Percentiles rank a stretch among this genome's conserved stretches.
phyloP scores from a whole-genome alignment of 1,284 basidiomycete genomes.

The Papiliotrema flavescens region DNA sequence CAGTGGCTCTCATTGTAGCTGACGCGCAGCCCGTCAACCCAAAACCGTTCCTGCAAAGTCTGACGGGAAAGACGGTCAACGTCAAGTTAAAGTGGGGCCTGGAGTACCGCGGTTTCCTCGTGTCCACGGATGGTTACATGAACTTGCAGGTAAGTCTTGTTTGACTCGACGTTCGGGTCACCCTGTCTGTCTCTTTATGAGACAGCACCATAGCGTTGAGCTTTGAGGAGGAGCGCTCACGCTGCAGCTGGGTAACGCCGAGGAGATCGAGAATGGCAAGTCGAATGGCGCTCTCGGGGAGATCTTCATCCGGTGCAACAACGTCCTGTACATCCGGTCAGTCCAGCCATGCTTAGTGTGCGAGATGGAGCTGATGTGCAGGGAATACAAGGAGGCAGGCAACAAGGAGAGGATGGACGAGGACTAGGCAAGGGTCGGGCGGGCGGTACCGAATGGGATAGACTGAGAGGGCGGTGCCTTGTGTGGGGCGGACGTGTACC shows the following conservation, averaged over 20 bases:
- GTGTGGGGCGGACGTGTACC: no score
- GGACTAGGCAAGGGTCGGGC: conserved; percentile 13
- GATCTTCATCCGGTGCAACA: conserved; percentile 97
- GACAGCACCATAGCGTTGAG: neutral
- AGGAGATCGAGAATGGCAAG: conserved; percentile 95
- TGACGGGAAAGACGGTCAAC: conserved; percentile 94
- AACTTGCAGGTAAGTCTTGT: conserved; percentile 78
- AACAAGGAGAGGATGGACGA: conserved; percentile 20
- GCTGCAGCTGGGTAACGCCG: conserved; percentile 86
- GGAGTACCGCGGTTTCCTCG: conserved; percentile 98
- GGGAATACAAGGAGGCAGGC: conserved; percentile 37
- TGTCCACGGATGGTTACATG: conserved; percentile 99
- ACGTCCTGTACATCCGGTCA: conserved; percentile 76
- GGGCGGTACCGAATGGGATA: no score
- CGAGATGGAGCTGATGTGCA: conserved; percentile 7
- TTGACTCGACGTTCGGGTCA: neutral
- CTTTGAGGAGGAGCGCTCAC: neutral
- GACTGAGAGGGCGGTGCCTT: no score
- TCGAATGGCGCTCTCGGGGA: conserved; percentile 95
- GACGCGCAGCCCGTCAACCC: conserved; percentile 77
- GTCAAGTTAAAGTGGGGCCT: conserved; percentile 98
- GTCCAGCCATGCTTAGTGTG: conserved; percentile 4
- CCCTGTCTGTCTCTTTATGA: no score
- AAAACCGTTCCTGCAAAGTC: conserved; percentile 96
- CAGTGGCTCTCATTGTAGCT: neutral